Base-by-base conservation (phyloP, 257 asterid species). In the Leptodermis oblonga region DNA sequence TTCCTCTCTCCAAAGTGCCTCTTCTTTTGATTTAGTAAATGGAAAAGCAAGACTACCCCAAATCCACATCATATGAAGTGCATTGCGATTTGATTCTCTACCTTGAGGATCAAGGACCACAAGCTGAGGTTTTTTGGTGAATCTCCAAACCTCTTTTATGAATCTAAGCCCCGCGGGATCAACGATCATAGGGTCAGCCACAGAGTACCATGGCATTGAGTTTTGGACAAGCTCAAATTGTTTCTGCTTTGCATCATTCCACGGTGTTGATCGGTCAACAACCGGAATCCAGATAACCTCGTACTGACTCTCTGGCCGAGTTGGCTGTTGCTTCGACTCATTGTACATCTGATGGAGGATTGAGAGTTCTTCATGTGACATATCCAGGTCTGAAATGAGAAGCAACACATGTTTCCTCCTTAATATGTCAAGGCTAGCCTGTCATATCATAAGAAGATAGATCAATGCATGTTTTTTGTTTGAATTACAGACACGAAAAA, bases 261-360 rank as follows among this genome's bases (percentile, higher is more conserved):
- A 70, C 14, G 81, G 42, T 26, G 53, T 39, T 0, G 68, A 20
- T 2, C 78, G 72, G 81, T 86, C 90, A 3, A 84, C 66, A 0
- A 89, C 67, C 13, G 99, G 99, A 55, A 94, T 79, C 99, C 99
- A 94, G 0, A 94, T 88, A 23, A 94, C 84, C 75, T 94, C 97
- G 62, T 86, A 87, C 70, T 84, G 89, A 22, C 87, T 73, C 37
- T 79, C 86, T 3, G 55, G 83, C 70, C 87, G 79, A 49, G 73
- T 76, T 22, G 87, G 48, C 28, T 80, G 81, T 26, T 81, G 81
- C 78, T 36, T 67, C 4, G 83, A 37, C 51, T 82, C 86, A 9
- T 72, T 76, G 78, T 87, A 88, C 74, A 94, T 87, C 72, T 87
- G 76, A 59, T 86, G 96, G 75, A 94, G 96, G 13, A 94, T 71